A percentile compares a stretch with the other conserved stretches of the same genome.
Evolutionary conservation across 2,329 filamentous ascomycete genomes (phyloP).

Genomic region (Fusarium temperatum): DNA sequence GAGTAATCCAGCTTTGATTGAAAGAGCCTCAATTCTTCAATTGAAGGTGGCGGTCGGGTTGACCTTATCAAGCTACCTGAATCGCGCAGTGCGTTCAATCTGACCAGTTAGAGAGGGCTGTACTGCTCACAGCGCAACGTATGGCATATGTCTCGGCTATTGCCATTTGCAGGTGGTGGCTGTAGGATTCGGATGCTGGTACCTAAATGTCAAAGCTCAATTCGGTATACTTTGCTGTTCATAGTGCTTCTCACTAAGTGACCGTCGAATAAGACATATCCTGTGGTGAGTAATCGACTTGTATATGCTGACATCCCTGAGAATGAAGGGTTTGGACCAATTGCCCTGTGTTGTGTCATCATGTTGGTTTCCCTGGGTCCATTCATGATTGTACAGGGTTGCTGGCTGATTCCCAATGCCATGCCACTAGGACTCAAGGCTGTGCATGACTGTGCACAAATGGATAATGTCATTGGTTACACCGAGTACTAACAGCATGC

Average conservation of each 20-base stretch:
- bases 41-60: too few relatives aligned
- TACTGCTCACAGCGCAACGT: too few relatives aligned
- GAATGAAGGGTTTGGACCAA: not conserved
- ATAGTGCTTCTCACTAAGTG: too few relatives aligned
- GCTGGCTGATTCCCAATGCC: not conserved
- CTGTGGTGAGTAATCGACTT: too few relatives aligned
- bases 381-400: not conserved
- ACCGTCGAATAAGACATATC: not conserved
- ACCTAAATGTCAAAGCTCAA: not conserved
- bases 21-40: too few relatives aligned
- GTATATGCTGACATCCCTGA: not conserved
- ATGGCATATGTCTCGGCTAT: not conserved
- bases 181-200: not conserved
- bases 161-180: not conserved
- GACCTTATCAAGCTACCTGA: too few relatives aligned
- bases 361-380: not conserved
- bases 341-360: not conserved
- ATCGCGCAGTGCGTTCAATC: too few relatives aligned
- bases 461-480: not conserved
- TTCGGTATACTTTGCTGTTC: not conserved
- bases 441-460: not conserved
- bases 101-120: too few relatives aligned
- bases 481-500: too few relatives aligned
- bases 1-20: too few relatives aligned
- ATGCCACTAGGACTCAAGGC: not conserved